A percentile compares a stretch with the other conserved stretches of the same genome.
Conservation (phyloP, 805 yeast species). For the Candida quercuum region DNA sequence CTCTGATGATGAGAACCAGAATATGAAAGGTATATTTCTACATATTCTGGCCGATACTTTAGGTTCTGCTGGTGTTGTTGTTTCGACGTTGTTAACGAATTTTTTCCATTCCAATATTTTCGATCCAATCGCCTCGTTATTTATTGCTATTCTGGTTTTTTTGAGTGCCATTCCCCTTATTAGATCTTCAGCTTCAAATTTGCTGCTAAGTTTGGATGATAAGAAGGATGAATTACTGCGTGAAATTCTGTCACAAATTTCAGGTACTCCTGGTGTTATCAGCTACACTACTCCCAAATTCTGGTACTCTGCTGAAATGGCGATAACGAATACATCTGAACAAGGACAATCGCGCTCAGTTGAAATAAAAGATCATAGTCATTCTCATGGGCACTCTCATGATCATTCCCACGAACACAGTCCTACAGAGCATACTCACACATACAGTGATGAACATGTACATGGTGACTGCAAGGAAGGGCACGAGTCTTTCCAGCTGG, state of each 20-base stretch:
- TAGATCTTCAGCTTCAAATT: slow-evolving; percentile 69
- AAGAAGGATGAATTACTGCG: slow-evolving; percentile 60
- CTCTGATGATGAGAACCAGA: slow-evolving; percentile 41
- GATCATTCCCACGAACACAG: slow-evolving; percentile 2
- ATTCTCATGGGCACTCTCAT: neutral
- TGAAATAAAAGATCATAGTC: slow-evolving; percentile 1
- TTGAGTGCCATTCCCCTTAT: slow-evolving; percentile 80
- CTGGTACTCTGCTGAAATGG: slow-evolving; percentile 58
- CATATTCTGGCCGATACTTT: slow-evolving; percentile 94
- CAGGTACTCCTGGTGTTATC: slow-evolving; percentile 70
- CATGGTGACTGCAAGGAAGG: slow-evolving; percentile 9
- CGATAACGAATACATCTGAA: slow-evolving; percentile 17
- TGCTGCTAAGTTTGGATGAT: slow-evolving; percentile 57
- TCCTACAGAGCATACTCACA: slow-evolving; percentile 1
- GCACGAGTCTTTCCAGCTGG: slow-evolving; percentile 29
- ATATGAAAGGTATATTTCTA: slow-evolving; percentile 90
- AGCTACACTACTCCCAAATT: slow-evolving; percentile 87
- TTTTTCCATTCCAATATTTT: slow-evolving; percentile 64
- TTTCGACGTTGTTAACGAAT: slow-evolving; percentile 76
- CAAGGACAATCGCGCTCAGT: slow-evolving; percentile 22
- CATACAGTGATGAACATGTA: slow-evolving; percentile 4
- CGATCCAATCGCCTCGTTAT: slow-evolving; percentile 88
- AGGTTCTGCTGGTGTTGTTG: slow-evolving; percentile 96
- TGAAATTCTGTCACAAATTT: slow-evolving; percentile 60
- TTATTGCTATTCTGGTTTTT: slow-evolving; percentile 78